Percentiles rank a stretch among this genome's conserved stretches.
Evolutionary conservation across 1,139 yeast genomes (phyloP).

Genomic region (Wickerhamiella pararugosa): DNA sequence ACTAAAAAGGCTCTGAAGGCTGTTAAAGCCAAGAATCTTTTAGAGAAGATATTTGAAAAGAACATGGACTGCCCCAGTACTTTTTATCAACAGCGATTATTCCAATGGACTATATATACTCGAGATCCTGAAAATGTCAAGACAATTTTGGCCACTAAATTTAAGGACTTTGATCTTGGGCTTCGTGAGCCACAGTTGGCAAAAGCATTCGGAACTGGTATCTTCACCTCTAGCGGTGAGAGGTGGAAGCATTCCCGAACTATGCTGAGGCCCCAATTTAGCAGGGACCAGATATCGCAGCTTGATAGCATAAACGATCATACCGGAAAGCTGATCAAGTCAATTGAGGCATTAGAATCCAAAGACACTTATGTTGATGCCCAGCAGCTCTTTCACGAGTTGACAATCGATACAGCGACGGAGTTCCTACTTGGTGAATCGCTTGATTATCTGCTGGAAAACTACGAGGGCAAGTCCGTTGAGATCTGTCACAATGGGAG

Average conservation of each 20-base stretch:
- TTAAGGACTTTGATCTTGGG: constrained; percentile 39
- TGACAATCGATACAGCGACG: constrained; percentile 44
- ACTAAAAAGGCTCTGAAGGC: not conserved
- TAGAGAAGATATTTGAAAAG: not conserved
- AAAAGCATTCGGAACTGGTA: constrained; percentile 36
- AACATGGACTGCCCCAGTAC: not conserved
- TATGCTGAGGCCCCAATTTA: constrained; percentile 44
- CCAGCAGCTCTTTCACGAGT: constrained; percentile 34
- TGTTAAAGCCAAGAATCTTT: not conserved
- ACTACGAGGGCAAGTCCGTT: constrained; percentile 7
- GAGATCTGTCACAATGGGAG: constrained; percentile 6
- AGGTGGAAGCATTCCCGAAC: constrained; percentile 47
- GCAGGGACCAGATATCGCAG: constrained; percentile 40
- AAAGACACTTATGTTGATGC: constrained; percentile 27
- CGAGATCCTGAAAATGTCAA: constrained; percentile 34
- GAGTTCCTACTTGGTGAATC: constrained; percentile 46
- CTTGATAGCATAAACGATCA: constrained; percentile 35
- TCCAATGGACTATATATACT: constrained; percentile 21
- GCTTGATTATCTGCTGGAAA: constrained; percentile 25
- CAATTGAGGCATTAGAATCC: not conserved
- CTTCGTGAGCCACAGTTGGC: constrained; percentile 21
- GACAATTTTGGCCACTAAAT: constrained; percentile 26
- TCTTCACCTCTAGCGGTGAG: constrained; percentile 39
- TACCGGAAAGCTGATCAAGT: constrained; percentile 25
- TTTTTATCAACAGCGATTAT: constrained; percentile 10